Conservation (phyloP, 2,329 filamentous ascomycete species). For the Pleoardoris graminearum region DNA sequence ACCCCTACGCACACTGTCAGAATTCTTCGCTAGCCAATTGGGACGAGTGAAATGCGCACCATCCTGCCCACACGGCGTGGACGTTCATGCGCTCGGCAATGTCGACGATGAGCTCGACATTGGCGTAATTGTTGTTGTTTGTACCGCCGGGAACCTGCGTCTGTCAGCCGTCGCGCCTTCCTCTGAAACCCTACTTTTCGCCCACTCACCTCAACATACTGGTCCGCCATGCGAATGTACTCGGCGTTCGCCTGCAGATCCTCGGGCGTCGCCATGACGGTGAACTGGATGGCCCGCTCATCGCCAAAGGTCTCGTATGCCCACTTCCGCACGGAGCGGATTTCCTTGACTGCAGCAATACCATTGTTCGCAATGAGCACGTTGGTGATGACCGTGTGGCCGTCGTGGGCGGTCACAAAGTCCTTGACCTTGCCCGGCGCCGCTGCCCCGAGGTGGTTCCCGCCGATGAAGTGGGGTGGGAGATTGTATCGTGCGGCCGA, state of each 20-base stretch:
- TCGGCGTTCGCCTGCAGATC: constrained; percentile 97
- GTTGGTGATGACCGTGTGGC: constrained; percentile 97
- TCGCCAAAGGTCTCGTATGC: constrained; percentile 99
- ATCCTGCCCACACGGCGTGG: constrained; percentile 98
- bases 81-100: constrained; percentile 98
- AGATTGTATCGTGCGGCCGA: constrained; percentile 82
- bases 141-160: constrained; percentile 85
- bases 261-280: constrained; percentile 98
- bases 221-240: constrained; percentile 99
- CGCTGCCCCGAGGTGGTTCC: constrained; percentile 83
- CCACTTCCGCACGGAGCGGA: constrained; percentile 99
- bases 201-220: constrained; percentile 81
- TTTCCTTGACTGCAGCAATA: constrained; percentile 99
- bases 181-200: not conserved
- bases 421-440: constrained; percentile 89
- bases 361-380: constrained; percentile 99
- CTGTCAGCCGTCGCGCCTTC: constrained; percentile 23
- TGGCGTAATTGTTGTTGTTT: constrained; percentile 99
- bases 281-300: constrained; percentile 97
- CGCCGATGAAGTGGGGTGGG: constrained; percentile 93
- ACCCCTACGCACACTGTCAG: constrained; percentile 53
- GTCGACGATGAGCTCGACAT: constrained; percentile 98
- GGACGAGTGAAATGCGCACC: constrained; percentile 60
- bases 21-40: not conserved
- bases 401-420: constrained; percentile 85